Evolutionary conservation across 2,329 filamentous ascomycete genomes (phyloP), one percentile per base, ranked within the genome.

Genomic region (Penicillium sp.): DNA sequence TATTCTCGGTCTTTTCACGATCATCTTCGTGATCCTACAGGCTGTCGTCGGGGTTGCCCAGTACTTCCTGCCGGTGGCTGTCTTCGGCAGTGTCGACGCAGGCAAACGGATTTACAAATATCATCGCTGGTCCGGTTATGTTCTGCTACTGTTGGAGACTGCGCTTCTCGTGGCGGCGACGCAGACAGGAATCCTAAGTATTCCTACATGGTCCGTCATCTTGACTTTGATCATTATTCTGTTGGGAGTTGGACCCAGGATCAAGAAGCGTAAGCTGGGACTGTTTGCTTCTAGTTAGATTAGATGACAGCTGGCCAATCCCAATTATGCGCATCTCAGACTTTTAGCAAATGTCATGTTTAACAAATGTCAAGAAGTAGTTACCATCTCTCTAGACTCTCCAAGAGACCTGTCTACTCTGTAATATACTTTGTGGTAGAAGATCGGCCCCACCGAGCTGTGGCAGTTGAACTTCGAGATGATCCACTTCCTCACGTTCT

Each of bases 81-180:
- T 96, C 1, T 95, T 93, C 65, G 92, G 92, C 5, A 86, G 90
- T 52, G 86, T 88, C 59, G 87, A 90, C 23, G 86, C 86, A 3
- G 93, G 92, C 18, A 95, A 92, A 81, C 80, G 80, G 21, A 72
- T 96, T 37, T 97, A 93, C 81, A 97, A 96, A 75, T 96, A 92
- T 67, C 94, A 97, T 72, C 85, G 93, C 26, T 76, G 83, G 50
- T 82, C 81, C 19, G 94, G 93, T 2, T 97, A 99, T 70, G 61
- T 85, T 7, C 77, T 92, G 54, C 75, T 93, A 50, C 67, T 87
- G 47, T 66, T 95, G 64, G 80, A 93, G 58, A 75, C 96, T 58
- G 85, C 84, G 9, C 94, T 92, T 0, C 82, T 96, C 34, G 78
- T 83, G 45, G 87, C 88, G 21, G 90, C 92, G 1, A 91, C 87